Evolutionary conservation across 345 rosid species (phyloP).

Genomic region (Salix dunnii): DNA sequence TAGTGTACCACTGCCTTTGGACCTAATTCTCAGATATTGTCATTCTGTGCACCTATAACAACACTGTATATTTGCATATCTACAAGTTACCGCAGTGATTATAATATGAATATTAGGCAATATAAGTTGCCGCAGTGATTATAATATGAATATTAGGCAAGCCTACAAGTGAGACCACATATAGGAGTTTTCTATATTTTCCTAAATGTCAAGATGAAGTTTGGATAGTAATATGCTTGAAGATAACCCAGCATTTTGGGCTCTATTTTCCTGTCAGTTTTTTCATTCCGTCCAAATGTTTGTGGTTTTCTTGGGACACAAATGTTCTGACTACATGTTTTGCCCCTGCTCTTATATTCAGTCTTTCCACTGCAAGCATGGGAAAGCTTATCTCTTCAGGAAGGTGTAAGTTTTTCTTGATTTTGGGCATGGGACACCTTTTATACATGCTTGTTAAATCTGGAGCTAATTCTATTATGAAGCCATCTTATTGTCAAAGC

Average conservation of each 20-base stretch:
- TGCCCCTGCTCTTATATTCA: slow-evolving; percentile 43
- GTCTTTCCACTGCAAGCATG: slow-evolving; percentile 88
- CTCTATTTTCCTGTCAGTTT: neutral
- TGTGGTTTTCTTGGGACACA: slow-evolving; percentile 17
- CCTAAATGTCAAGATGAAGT: neutral
- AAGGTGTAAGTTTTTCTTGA: slow-evolving; percentile 85
- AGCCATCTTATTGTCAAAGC: neutral
- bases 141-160: neutral
- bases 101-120: neutral
- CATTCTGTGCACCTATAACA: neutral
- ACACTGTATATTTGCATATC: neutral
- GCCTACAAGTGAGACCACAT: neutral
- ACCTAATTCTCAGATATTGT: neutral
- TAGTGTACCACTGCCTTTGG: neutral
- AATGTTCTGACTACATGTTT: slow-evolving; percentile 33
- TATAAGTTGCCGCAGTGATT: neutral
- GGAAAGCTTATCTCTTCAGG: slow-evolving; percentile 94
- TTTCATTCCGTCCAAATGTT: slow-evolving; percentile 10
- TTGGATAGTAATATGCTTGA: neutral
- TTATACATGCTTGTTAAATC: neutral
- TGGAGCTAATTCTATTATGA: neutral
- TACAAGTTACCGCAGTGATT: neutral
- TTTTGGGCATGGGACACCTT: slow-evolving; percentile 27
- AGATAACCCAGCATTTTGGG: slow-evolving; percentile 1
- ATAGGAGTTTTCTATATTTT: neutral